These are phyloP conservation scores for Neostapfia colusana DNA, from an alignment of 176 grass and related monocot species.

Conservation along the genomic window DNA sequence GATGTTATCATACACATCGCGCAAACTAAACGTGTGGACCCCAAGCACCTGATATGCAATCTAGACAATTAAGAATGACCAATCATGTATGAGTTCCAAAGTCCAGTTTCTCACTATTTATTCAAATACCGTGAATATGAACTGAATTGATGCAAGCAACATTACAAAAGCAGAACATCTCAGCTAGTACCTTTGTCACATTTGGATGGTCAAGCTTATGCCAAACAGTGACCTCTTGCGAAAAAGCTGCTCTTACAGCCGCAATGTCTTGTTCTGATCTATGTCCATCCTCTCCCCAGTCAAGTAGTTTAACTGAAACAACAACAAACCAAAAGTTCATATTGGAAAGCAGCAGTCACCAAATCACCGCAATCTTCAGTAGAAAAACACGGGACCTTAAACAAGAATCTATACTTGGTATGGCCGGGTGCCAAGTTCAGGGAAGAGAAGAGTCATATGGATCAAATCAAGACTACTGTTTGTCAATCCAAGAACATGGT, in stretches of 20 bases:
- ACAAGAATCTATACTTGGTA: neutral
- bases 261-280: slow-evolving; percentile 75
- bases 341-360: neutral
- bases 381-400: neutral
- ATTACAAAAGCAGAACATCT: neutral
- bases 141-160: neutral
- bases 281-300: slow-evolving; percentile 92
- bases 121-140: neutral
- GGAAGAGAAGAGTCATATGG: neutral
- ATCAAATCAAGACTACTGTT: neutral
- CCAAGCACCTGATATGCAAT: neutral
- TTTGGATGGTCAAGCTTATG: slow-evolving; percentile 98
- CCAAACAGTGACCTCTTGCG: slow-evolving; percentile 94
- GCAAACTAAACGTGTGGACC: neutral
- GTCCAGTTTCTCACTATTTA: neutral
- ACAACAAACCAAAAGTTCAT: neutral
- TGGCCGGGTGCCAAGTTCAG: neutral
- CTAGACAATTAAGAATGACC: neutral
- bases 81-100: neutral
- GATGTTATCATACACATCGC: neutral
- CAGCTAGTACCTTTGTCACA: slow-evolving; percentile 74
- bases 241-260: slow-evolving; percentile 66
- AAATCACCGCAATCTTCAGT: neutral
- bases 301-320: slow-evolving; percentile 84
- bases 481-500: neutral